Evolutionary conservation across 768 basidiomycete genomes (phyloP), one percentile per base, ranked within the genome.

Genomic region (Rhizopogon rudus): DNA sequence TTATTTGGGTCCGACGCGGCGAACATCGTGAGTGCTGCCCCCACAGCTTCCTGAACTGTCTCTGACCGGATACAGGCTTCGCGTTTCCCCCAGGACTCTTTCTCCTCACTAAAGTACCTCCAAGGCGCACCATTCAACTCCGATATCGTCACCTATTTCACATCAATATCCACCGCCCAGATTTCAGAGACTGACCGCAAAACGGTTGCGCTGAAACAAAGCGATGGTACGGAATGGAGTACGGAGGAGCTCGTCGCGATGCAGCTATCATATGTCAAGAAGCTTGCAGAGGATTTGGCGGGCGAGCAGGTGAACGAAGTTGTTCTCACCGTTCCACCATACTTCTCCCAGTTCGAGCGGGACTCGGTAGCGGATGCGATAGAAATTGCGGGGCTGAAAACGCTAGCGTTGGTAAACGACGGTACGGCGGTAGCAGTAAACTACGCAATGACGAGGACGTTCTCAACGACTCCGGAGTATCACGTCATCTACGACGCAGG

Each of bases 401-500:
- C 88, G 1, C 75, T 98, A 33, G 86, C 91, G 0, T 77, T 98
- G 56, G 82, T 99, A 52, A 89, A 94, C 61, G 97, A 99, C 62
- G 96, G 96, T 28, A 84, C 91, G 0, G 92, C 94, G 2, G 88
- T 95, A n/a, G 97, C 93, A 13, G 80, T 98, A 61, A 99, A 99
- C 75, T 99, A 91, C 65, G 97, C 97, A 42, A 97, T 98, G 93
- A 93, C 94, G 2, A 83, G 96, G 46, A 78, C 84, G 2, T 98
- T 98, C 76, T 59, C 70, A 3, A 74, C 87, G 0, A 74, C 73
- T 2, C 83, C 85, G 0, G 88, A 95, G 65, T 82, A 87, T 68
- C 95, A 98, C 67, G 71, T 99, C 61, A 86, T 99, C 56, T 99
- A 90, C 71, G 97, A 98, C 63, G 91, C 93, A 1, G 97, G 97